These are phyloP conservation scores for Phylloporus arenicola DNA, from an alignment of 768 basidiomycete species.

Conservation along the genomic window DNA sequence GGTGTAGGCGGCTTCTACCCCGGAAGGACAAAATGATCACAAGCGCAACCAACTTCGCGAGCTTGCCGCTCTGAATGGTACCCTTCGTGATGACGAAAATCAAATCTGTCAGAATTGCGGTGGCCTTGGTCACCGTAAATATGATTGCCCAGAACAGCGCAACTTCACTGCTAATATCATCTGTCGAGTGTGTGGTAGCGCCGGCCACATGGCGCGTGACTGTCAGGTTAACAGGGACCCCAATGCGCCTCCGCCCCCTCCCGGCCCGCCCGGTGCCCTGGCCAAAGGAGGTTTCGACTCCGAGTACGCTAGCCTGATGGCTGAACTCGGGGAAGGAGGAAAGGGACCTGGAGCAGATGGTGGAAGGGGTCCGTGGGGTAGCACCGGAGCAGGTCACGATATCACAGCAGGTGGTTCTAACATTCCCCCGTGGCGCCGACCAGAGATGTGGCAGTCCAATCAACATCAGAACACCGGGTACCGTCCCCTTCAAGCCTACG, in stretches of 20 bases:
- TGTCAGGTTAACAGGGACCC: slow-evolving; percentile 92
- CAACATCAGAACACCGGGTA: slow-evolving; percentile 54
- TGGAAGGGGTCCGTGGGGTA: slow-evolving; percentile 55
- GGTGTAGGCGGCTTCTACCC: slow-evolving; percentile 89
- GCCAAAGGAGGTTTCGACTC: slow-evolving; percentile 87
- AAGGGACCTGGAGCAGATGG: slow-evolving; percentile 51
- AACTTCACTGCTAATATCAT: slow-evolving; percentile 99
- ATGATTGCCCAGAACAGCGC: slow-evolving; percentile 96
- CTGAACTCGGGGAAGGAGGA: slow-evolving; percentile 87
- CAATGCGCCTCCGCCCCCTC: slow-evolving; percentile 56
- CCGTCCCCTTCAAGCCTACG: slow-evolving; percentile 63
- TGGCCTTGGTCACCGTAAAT: slow-evolving; percentile 93
- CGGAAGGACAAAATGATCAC: slow-evolving; percentile 99
- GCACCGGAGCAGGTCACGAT: slow-evolving; percentile 56
- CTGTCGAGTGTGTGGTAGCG: slow-evolving; percentile 96
- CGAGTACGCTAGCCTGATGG: slow-evolving; percentile 96
- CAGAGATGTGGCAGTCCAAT: slow-evolving; percentile 75
- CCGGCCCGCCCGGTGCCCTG: slow-evolving; percentile 31
- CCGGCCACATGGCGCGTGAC: slow-evolving; percentile 98
- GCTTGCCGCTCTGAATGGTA: slow-evolving; percentile 95
- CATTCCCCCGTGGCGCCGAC: slow-evolving; percentile 87
- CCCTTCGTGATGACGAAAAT: slow-evolving; percentile 98
- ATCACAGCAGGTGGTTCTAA: slow-evolving; percentile 62
- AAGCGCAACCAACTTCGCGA: slow-evolving; percentile 98
- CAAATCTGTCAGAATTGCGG: slow-evolving; percentile 98